Conservation (phyloP, 106 monocot genomes). For the Dioscorea zingiberensis region DNA sequence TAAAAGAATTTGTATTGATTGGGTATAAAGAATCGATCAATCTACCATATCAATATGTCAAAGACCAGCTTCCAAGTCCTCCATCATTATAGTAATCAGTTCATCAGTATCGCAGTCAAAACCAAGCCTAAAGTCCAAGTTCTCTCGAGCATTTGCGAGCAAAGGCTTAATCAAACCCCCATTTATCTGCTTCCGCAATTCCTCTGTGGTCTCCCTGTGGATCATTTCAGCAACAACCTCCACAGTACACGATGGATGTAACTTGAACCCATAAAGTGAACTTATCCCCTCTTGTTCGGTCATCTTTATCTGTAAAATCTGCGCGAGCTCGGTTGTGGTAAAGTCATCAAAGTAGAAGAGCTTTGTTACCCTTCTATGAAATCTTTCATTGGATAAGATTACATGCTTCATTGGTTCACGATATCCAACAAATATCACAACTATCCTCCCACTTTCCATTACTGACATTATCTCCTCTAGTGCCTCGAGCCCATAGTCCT, state of each 20-base stretch:
- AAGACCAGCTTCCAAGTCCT: slow-evolving; percentile 69
- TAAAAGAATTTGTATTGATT: too few relatives aligned
- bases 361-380: slow-evolving; percentile 84
- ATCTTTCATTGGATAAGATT: slow-evolving; percentile 86
- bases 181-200: slow-evolving; percentile 74
- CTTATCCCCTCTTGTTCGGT: slow-evolving; percentile 32
- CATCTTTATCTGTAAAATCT: slow-evolving; percentile 83
- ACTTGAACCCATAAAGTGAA: slow-evolving; percentile 67
- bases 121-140: slow-evolving; percentile 72
- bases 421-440: slow-evolving; percentile 90
- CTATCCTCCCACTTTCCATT: slow-evolving; percentile 87
- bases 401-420: slow-evolving; percentile 90
- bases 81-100: slow-evolving; percentile 78
- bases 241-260: slow-evolving; percentile 63
- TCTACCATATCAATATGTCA: too few relatives aligned
- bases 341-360: slow-evolving; percentile 87
- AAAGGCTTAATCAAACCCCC: slow-evolving; percentile 79
- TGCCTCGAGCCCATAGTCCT: slow-evolving; percentile 93
- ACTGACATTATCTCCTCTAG: slow-evolving; percentile 97
- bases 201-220: slow-evolving; percentile 35
- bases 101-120: slow-evolving; percentile 64
- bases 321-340: slow-evolving; percentile 51
- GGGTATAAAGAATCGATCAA: too few relatives aligned
- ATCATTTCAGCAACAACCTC: slow-evolving; percentile 43
- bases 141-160: slow-evolving; percentile 75